phyloP scores from a whole-genome alignment of 208 protist species.

The Blastocrithidia nonstop region DNA sequence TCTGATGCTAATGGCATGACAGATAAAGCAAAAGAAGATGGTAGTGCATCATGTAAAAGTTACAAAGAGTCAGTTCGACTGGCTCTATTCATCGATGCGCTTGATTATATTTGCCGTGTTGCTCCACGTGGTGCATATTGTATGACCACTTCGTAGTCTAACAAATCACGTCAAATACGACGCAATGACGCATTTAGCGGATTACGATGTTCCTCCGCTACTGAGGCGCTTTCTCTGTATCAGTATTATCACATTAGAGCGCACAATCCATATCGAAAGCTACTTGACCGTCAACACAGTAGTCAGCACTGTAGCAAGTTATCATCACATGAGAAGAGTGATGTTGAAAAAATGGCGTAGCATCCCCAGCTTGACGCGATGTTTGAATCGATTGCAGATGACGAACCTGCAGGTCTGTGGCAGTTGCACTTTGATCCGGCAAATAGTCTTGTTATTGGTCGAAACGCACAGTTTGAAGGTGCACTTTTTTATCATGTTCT shows the following conservation, averaged over 20 bases:
- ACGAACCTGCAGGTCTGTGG: constrained; percentile 62
- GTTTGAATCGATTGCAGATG: constrained; percentile 59
- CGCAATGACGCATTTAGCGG: constrained; percentile 42
- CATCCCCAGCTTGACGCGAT: constrained; percentile 41
- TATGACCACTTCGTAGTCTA: constrained; percentile 17
- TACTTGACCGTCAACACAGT: constrained; percentile 25
- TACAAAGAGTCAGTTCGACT: constrained; percentile 69
- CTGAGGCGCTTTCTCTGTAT: constrained; percentile 36
- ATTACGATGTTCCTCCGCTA: constrained; percentile 15
- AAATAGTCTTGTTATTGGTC: constrained; percentile 44
- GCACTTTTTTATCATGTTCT: constrained; percentile 75
- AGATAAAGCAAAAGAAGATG: too few relatives aligned
- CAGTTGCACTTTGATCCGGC: constrained; percentile 50
- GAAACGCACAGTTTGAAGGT: constrained; percentile 43
- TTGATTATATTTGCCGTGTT: constrained; percentile 67
- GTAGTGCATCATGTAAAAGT: too few relatives aligned
- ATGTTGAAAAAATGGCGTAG: constrained; percentile 12
- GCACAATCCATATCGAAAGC: constrained; percentile 43
- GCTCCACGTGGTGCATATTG: constrained; percentile 72
- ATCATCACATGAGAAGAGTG: constrained; percentile 28
- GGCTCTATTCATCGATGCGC: constrained; percentile 65
- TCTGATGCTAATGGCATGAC: too few relatives aligned
- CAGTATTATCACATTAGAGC: constrained; percentile 77
- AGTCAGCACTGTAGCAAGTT: constrained; percentile 27
- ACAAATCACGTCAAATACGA: constrained; percentile 9